Conservation (phyloP, 768 basidiomycete genomes). For the Naganishia onofrii region DNA sequence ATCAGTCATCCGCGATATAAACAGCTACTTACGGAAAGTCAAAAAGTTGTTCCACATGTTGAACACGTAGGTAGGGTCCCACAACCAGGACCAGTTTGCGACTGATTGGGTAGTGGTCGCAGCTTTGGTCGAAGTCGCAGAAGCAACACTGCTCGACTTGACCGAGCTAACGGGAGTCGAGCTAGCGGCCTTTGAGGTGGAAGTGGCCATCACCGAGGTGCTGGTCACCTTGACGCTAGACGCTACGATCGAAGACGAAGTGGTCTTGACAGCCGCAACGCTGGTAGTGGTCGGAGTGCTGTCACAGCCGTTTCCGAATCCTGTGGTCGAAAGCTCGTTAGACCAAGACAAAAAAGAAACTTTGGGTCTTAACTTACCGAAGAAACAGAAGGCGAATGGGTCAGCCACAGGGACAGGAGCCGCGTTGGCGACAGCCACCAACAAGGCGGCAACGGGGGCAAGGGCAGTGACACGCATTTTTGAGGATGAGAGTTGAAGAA, state of each 20-base stretch:
- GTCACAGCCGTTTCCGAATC: constrained; percentile 17
- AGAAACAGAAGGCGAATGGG: constrained; percentile 20
- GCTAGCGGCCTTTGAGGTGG: background rate
- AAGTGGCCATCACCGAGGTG: background rate
- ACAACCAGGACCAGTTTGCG: constrained; percentile 16
- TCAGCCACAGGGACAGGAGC: constrained; percentile 16
- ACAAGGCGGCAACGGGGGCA: constrained; percentile 17
- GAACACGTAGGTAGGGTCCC: constrained; percentile 18
- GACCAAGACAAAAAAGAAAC: background rate
- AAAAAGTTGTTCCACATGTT: constrained; percentile 24
- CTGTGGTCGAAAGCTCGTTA: no score
- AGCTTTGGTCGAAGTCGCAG: background rate
- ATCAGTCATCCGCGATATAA: background rate
- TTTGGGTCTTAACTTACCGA: background rate
- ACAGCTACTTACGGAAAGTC: constrained; percentile 12
- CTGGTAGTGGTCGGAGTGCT: background rate
- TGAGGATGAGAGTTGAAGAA: constrained; percentile 24
- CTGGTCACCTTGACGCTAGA: background rate
- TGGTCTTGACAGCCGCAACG: constrained; percentile 15
- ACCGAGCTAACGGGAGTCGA: background rate
- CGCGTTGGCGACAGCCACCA: constrained; percentile 19
- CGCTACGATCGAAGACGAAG: background rate
- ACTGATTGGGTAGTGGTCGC: background rate
- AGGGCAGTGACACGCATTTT: constrained; percentile 25
- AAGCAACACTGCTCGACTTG: constrained; percentile 11